phyloP scores from a whole-genome alignment of 2,329 filamentous ascomycete species.

The Grosmannia serpens region DNA sequence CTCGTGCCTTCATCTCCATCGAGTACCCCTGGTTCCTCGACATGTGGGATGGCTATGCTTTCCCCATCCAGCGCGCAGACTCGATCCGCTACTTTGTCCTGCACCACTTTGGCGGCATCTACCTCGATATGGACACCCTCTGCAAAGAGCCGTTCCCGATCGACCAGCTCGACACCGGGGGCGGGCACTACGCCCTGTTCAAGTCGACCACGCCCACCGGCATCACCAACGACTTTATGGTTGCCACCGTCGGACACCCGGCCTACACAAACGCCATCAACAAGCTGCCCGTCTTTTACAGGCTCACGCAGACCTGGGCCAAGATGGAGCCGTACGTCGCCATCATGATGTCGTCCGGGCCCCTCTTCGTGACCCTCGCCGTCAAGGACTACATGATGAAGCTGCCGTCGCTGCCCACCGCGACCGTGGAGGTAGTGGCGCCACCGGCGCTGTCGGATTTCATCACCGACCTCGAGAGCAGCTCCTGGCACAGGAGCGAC shows the following conservation, averaged over 20 bases:
- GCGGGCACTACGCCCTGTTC: slow-evolving; percentile 12
- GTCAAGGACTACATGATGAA: slow-evolving; percentile 61
- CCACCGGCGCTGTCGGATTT: slow-evolving; percentile 19
- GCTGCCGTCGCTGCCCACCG: slow-evolving; percentile 22
- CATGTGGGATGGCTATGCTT: slow-evolving; percentile 62
- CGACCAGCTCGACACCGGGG: not conserved
- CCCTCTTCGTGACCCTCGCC: slow-evolving; percentile 62
- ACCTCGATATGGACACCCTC: slow-evolving; percentile 59
- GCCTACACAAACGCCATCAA: slow-evolving; percentile 63
- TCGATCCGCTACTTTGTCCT: slow-evolving; percentile 72
- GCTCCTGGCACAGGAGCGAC: slow-evolving; percentile 33
- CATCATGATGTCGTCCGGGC: slow-evolving; percentile 69
- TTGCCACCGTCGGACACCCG: slow-evolving; percentile 57
- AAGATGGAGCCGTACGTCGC: slow-evolving; percentile 57
- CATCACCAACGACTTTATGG: slow-evolving; percentile 75
- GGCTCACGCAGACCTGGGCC: slow-evolving; percentile 47
- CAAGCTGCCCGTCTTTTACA: slow-evolving; percentile 48
- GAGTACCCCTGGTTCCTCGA: slow-evolving; percentile 70
- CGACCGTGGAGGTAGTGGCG: slow-evolving; percentile 18
- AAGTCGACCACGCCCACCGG: slow-evolving; percentile 57
- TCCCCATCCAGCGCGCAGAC: slow-evolving; percentile 68
- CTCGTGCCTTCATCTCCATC: slow-evolving; percentile 57
- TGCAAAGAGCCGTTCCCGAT: slow-evolving; percentile 13
- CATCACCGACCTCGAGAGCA: slow-evolving; percentile 21
- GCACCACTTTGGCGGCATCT: slow-evolving; percentile 66